Base-by-base conservation (phyloP, 2,329 filamentous ascomycete genomes). In the Fonsecaea multimorphosa region DNA sequence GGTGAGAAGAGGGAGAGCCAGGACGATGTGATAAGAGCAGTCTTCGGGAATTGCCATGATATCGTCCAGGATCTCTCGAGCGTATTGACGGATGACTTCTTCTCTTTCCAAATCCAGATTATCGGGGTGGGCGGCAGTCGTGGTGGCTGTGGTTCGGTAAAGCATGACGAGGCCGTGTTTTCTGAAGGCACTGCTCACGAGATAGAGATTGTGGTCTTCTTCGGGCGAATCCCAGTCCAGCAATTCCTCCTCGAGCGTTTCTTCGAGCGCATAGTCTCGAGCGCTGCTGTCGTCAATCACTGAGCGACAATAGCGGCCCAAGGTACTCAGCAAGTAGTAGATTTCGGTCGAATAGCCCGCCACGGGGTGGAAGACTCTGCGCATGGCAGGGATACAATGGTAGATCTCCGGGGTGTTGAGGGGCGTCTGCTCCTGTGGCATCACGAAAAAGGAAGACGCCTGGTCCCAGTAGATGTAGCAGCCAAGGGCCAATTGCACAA, bases 71-170 rank as follows among this genome's bases (percentile, higher is more conserved):
- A 31, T 31, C 8, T 31, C 29, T 8, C 29, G 29, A 8, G 29
- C 29, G 29, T 31, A 31, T 31, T 31, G 29, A 4, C 29, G 3
- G 3, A 31, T 31, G 29, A 31, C 8, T 4, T 8, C 29, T 3
- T 31, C 29, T 4, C 3, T 31, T 8, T 16, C 40, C 19, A 22
- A 3, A 4, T 22, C 40, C 14, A 46, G 4, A 22, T 16, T 3
- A 22, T 4, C 3, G 44, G 44, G 14, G 16, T 22, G 44, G 1
- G 44, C 12, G 9, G n/a, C 46, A 31, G 8, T 31, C 46, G 14
- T n/a, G 46, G 46, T 61, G 86, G 70, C 68, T 84, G n/a, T 49
- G 16, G 57, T 32, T 5, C 52, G 52, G 16, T 55, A 55, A 27
- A 55, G 52, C 52, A 55, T 55, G 52, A 55, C 24, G 22, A 55